Percentiles rank a stretch among this genome's conserved stretches.
phyloP scores from a whole-genome alignment of 2,329 filamentous ascomycete genomes.

The Phialophora chinensis region DNA sequence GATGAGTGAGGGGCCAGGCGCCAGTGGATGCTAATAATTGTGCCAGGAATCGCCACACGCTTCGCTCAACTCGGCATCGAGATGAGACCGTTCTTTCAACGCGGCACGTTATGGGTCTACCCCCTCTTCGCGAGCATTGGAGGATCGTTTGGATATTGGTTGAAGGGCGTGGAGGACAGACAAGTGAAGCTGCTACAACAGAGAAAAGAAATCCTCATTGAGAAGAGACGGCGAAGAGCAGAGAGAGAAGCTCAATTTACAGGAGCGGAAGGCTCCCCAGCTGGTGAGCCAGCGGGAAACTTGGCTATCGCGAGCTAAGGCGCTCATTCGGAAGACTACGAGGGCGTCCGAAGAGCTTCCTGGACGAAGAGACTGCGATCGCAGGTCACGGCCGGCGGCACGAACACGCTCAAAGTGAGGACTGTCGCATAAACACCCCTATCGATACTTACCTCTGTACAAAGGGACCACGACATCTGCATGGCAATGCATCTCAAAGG shows the following conservation, averaged over 20 bases:
- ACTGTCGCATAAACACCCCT: constrained; percentile 5
- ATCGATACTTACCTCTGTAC: constrained; percentile 28
- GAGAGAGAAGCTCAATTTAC: constrained; percentile 61
- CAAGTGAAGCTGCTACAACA: constrained; percentile 78
- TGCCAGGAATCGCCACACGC: constrained; percentile 82
- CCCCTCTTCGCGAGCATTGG: constrained; percentile 85
- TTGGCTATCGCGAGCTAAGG: constrained; percentile 38
- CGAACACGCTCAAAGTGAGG: background rate
- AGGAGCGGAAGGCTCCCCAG: constrained; percentile 30
- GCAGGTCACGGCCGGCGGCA: background rate
- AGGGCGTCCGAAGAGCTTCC: background rate
- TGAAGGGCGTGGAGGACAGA: constrained; percentile 84
- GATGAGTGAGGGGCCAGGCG: background rate
- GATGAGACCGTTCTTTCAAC: constrained; percentile 93
- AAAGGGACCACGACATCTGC: constrained; percentile 29
- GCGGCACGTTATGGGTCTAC: constrained; percentile 85
- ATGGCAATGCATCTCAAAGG: constrained; percentile 11
- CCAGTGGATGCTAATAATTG: constrained; percentile 18
- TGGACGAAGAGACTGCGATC: background rate
- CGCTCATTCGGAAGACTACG: background rate
- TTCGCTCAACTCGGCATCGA: constrained; percentile 98
- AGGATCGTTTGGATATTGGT: constrained; percentile 95
- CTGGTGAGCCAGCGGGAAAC: constrained; percentile 32
- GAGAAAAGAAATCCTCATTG: constrained; percentile 78
- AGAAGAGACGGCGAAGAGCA: constrained; percentile 84